phyloP scores from a whole-genome alignment of 768 basidiomycete species.

The Jaapia argillacea region DNA sequence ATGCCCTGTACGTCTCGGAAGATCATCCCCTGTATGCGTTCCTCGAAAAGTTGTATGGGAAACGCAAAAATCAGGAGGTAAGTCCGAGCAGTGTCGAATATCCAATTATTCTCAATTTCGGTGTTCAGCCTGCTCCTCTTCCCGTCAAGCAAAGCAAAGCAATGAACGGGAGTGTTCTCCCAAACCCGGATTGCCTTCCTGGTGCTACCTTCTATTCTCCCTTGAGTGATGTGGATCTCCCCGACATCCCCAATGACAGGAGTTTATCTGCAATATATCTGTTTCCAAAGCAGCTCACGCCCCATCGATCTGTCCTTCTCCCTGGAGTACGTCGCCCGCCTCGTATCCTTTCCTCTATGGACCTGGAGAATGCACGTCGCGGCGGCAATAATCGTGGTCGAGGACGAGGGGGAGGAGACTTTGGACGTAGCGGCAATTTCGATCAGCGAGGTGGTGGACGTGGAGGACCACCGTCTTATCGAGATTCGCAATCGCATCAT shows the following conservation, averaged over 20 bases:
- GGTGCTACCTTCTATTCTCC: constrained; percentile 85
- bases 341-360: constrained; percentile 53
- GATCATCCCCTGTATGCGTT: constrained; percentile 82
- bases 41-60: constrained; percentile 84
- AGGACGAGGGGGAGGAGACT: constrained; percentile 2
- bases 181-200: constrained; percentile 84
- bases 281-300: constrained; percentile 80
- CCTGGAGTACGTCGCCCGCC: constrained; percentile 55
- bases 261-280: constrained; percentile 82
- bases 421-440: background rate
- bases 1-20: constrained; percentile 75
- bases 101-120: constrained; percentile 2
- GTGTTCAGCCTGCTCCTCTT: constrained; percentile 59
- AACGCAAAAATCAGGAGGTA: constrained; percentile 75
- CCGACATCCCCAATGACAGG: constrained; percentile 80
- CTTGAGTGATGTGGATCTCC: constrained; percentile 44
- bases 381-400: constrained; percentile 27
- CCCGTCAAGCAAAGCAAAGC: constrained; percentile 65
- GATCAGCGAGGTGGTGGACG: constrained; percentile 14
- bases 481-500: background rate
- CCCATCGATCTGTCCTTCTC: constrained; percentile 79
- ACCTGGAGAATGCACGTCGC: constrained; percentile 58
- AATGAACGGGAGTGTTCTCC: constrained; percentile 68
- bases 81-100: no score
- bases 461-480: constrained; percentile 7